Conservation (phyloP, 2,329 filamentous ascomycete species). For the Penicillium nordicum region DNA sequence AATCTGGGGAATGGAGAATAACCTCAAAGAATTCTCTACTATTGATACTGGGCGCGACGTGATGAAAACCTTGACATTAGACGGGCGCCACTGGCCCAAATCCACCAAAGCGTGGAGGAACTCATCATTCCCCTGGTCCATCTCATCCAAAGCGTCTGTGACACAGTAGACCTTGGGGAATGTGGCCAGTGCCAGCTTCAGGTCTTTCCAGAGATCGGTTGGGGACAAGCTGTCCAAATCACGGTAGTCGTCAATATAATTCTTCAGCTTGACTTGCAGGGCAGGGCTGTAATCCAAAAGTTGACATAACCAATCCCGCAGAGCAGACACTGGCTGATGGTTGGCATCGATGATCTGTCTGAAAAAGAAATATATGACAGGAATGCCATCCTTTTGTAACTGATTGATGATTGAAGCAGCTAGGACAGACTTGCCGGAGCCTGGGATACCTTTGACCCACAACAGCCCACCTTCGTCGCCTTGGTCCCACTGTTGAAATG, state of each 20-base stretch:
- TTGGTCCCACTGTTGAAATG: slow-evolving; percentile 17
- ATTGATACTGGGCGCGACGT: too few species aligned
- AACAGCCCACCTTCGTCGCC: slow-evolving; percentile 13
- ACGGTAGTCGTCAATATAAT: neutral
- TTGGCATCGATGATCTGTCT: slow-evolving; percentile 24
- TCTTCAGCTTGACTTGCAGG: slow-evolving; percentile 9
- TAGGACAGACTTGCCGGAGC: slow-evolving; percentile 27
- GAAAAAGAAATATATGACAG: slow-evolving; percentile 24
- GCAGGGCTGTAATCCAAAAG: slow-evolving; percentile 8
- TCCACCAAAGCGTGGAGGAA: too few species aligned
- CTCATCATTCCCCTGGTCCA: too few species aligned
- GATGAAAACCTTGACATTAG: too few species aligned
- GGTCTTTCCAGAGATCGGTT: slow-evolving; percentile 6
- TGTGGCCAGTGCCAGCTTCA: too few species aligned
- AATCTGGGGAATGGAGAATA: too few species aligned
- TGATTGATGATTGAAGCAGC: slow-evolving; percentile 19
- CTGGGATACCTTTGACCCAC: slow-evolving; percentile 26
- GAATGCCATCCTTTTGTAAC: slow-evolving; percentile 1
- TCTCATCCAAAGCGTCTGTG: too few species aligned
- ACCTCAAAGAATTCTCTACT: too few species aligned
- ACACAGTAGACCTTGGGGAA: too few species aligned
- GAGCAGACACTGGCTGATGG: slow-evolving; percentile 11
- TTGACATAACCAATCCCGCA: slow-evolving; percentile 23
- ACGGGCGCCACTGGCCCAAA: too few species aligned
- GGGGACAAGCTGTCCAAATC: slow-evolving; percentile 1